phyloP scores from a whole-genome alignment of 2,329 filamentous ascomycete species.

The Dactylellina sp. region DNA sequence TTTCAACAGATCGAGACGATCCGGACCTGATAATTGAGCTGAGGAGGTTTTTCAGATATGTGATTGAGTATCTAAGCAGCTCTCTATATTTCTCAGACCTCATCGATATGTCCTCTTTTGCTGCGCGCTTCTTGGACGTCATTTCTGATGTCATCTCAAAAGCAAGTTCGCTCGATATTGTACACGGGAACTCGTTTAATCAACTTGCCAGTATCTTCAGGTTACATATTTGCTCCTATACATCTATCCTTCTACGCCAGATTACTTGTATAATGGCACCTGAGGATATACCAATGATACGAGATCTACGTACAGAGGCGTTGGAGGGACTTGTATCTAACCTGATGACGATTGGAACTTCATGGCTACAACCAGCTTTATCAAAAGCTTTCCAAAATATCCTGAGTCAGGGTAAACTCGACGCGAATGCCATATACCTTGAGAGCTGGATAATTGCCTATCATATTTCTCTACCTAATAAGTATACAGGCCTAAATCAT shows the following conservation, averaged over 20 bases:
- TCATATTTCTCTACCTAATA: conserved; percentile 64
- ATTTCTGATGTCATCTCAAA: conserved; percentile 28
- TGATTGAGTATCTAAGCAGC: conserved; percentile 57
- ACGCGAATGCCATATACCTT: conserved; percentile 58
- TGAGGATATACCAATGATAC: neutral
- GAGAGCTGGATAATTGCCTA: conserved; percentile 73
- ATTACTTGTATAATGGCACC: conserved; percentile 11
- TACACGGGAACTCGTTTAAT: neutral
- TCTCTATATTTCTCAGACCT: conserved; percentile 59
- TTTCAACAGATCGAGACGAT: neutral
- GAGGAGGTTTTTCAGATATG: conserved; percentile 30
- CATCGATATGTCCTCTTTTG: conserved; percentile 59
- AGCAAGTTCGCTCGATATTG: conserved; percentile 5
- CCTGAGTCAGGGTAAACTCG: neutral
- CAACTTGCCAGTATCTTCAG: conserved; percentile 13
- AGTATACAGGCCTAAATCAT: neutral
- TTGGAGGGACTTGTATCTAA: conserved; percentile 22
- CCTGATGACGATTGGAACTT: conserved; percentile 4
- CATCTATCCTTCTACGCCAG: conserved; percentile 14
- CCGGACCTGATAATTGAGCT: conserved; percentile 12
- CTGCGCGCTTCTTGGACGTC: conserved; percentile 56
- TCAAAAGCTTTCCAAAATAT: conserved; percentile 18
- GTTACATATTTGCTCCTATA: conserved; percentile 19
- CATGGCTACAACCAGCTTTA: conserved; percentile 7
- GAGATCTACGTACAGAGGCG: conserved; percentile 9